These are phyloP conservation scores for Rhizophora mangle DNA, from an alignment of 345 rosid species.

Conservation along the genomic window DNA sequence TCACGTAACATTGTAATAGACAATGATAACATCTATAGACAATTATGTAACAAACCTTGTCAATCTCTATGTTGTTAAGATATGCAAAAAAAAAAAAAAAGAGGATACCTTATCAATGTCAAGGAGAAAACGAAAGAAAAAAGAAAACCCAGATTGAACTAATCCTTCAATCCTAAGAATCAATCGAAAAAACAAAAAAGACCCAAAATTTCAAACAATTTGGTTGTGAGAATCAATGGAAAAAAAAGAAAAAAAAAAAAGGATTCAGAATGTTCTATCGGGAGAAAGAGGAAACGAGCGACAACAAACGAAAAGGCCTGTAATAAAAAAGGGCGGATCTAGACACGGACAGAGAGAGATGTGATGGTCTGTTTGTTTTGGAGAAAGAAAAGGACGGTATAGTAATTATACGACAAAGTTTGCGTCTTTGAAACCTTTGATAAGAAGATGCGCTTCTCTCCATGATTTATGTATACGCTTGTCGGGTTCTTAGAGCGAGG, in stretches of 20 bases:
- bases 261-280: constrained; percentile 23
- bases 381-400: not conserved
- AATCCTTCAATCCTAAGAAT: constrained; percentile 34
- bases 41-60: constrained; percentile 3
- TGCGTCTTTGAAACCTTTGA: constrained; percentile 16
- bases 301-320: not conserved
- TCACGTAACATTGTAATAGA: too few relatives aligned
- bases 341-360: constrained; percentile 16
- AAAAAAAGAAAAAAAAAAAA: not conserved
- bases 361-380: constrained; percentile 16
- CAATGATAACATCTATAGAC: not conserved
- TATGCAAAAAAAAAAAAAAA: not conserved
- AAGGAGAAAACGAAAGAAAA: not conserved
- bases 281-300: not conserved
- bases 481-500: constrained; percentile 11
- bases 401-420: constrained; percentile 17
- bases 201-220: constrained; percentile 19
- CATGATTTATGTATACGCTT: not conserved
- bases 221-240: constrained; percentile 7
- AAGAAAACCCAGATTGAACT: constrained; percentile 8
- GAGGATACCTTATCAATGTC: constrained; percentile 26
- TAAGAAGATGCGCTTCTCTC: constrained; percentile 10
- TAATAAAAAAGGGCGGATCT: too few relatives aligned
- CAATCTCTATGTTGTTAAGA: constrained; percentile 1
- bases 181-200: not conserved